phyloP scores from a whole-genome alignment of 164 flowering plant species.

The Cinnamomum chago region DNA sequence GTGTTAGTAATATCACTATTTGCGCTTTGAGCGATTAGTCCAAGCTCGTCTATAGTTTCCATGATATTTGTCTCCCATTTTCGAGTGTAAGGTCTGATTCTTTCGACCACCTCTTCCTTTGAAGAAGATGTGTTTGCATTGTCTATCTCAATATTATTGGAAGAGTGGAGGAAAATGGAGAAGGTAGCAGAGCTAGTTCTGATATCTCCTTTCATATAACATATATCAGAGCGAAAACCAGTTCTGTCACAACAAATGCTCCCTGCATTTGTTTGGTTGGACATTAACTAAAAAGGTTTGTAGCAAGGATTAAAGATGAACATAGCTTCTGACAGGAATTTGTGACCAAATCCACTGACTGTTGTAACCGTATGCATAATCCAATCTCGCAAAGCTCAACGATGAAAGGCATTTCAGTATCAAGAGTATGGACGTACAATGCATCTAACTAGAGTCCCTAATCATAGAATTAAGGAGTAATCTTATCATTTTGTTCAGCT shows the following conservation, averaged over 20 bases:
- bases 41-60: constrained; percentile 65
- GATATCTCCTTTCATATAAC: constrained; percentile 89
- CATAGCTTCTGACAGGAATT: too few species aligned
- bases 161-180: constrained; percentile 54
- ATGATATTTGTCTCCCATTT: constrained; percentile 84
- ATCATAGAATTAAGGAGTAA: too few species aligned
- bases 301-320: too few species aligned
- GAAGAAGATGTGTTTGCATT: constrained; percentile 3
- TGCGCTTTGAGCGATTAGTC: constrained; percentile 34
- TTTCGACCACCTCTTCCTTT: constrained; percentile 40
- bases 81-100: constrained; percentile 80
- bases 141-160: constrained; percentile 15
- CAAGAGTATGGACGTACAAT: too few species aligned
- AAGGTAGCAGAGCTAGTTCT: constrained; percentile 63
- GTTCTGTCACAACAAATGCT: constrained; percentile 81
- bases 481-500: too few species aligned
- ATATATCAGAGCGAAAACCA: constrained; percentile 57
- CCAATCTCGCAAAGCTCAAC: too few species aligned
- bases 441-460: too few species aligned
- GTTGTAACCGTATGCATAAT: too few species aligned
- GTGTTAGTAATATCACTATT: constrained; percentile 13
- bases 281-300: too few species aligned
- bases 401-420: too few species aligned
- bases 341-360: too few species aligned
- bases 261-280: constrained; percentile 32